Evolutionary conservation across 1,284 basidiomycete species (phyloP).

Genomic region (Pseudozyma pruni): DNA sequence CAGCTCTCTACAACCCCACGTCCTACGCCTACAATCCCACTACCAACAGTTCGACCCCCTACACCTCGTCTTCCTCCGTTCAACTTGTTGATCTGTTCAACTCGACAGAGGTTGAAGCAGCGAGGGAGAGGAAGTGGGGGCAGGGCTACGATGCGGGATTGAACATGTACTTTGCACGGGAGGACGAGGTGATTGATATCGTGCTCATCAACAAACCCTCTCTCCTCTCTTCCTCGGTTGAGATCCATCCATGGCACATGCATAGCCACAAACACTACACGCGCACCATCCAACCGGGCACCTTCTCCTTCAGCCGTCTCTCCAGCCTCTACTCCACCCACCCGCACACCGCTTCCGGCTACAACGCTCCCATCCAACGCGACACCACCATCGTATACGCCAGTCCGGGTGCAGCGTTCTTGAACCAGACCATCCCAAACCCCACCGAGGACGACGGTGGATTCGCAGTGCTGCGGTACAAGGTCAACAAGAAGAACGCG

Average conservation of each 20-base stretch:
- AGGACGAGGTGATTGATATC: conserved; percentile 50
- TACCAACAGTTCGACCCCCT: no score
- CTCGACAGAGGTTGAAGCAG: neutral
- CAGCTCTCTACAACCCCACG: conserved; percentile 21
- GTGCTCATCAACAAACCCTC: conserved; percentile 50
- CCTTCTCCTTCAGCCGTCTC: conserved; percentile 37
- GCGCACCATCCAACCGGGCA: conserved; percentile 39
- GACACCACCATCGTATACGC: conserved; percentile 53
- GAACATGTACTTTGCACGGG: conserved; percentile 41
- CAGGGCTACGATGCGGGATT: conserved; percentile 16
- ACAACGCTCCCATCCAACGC: conserved; percentile 28
- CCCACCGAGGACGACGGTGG: conserved; percentile 33
- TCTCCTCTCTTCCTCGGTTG: neutral
- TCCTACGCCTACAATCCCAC: neutral
- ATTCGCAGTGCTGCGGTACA: conserved; percentile 48
- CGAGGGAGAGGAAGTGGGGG: conserved; percentile 5
- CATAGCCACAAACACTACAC: conserved; percentile 46
- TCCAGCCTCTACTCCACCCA: conserved; percentile 4
- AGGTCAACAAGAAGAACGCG: conserved; percentile 17
- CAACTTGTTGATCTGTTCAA: no score
- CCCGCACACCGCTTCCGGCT: neutral
- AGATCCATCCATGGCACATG: conserved; percentile 59
- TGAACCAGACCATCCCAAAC: conserved; percentile 22
- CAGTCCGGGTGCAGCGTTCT: conserved; percentile 33
- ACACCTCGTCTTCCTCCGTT: no score